phyloP scores from a whole-genome alignment of 2,329 filamentous ascomycete genomes.

The Diplodia mutila region DNA sequence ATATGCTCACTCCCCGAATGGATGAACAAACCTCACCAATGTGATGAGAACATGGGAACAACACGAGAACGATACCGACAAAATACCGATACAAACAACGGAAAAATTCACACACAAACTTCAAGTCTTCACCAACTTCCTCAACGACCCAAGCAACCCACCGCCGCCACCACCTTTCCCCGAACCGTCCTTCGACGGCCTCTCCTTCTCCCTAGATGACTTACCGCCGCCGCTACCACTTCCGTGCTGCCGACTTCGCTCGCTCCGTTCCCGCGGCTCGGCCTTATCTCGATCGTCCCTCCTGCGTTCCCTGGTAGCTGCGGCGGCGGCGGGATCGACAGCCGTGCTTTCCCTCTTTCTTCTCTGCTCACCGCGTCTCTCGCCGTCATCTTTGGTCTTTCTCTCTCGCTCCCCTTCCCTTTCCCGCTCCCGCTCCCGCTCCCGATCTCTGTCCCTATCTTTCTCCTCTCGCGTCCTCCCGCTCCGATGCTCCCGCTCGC shows the following conservation, averaged over 20 bases:
- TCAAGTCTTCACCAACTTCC: slow-evolving; percentile 14
- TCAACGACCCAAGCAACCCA: slow-evolving; percentile 2
- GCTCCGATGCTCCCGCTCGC: background rate
- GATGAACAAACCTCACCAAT: background rate
- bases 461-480: background rate
- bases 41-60: background rate
- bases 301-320: background rate
- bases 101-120: background rate
- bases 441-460: background rate
- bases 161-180: background rate
- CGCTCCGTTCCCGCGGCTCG: background rate
- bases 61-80: background rate
- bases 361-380: background rate
- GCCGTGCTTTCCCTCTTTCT: background rate
- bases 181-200: slow-evolving; percentile 11
- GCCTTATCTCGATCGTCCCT: background rate
- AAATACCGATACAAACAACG: background rate
- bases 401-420: background rate
- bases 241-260: slow-evolving; percentile 7
- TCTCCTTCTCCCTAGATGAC: slow-evolving; percentile 7
- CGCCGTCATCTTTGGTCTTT: background rate
- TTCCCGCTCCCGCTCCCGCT: background rate
- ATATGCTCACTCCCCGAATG: background rate
- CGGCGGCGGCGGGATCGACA: background rate
- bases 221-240: background rate